Base-by-base conservation (phyloP, 768 basidiomycete genomes). In the Pleurotus ostreatus region DNA sequence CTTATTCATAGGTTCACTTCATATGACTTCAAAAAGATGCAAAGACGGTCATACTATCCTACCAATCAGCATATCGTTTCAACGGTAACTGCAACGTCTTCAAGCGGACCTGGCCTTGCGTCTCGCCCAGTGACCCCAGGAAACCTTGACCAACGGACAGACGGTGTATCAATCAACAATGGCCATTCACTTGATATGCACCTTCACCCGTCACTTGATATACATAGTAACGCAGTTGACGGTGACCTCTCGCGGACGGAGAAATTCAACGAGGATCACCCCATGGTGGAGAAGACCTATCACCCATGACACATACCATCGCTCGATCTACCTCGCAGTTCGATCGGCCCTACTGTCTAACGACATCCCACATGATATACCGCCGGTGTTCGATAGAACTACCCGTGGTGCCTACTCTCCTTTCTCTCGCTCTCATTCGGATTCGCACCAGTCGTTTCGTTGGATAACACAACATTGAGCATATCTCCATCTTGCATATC, bases 1-100 rank as follows among this genome's bases (percentile, higher is more conserved):
- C 48, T 26, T 6, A 60, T 46, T 9, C 45, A 13, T 62, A 96
- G 94, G 70, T 97, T 97, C 70, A 87, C 88, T 13, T 79, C 88
- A 5, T 97, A 97, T 64, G 94, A 98, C 71, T 96, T 92, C 71
- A 88, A 87, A 72, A 89, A 87, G 71, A 94, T 91, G 85, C 85
- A 88, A 65, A 84, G 94, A 38, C 87, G 91, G 60, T 92, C 92
- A 18, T 95, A 97, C 66, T 96, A 93, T 69, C 90, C 90, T 8
- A 84, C 87, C 49, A 92, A 89, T 67, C 90, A 89, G 60, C 84
- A 87, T 3, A 75, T 84, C 54, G 77, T 81, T 11, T 81, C 86
- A 26, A 91, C 89, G 4, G 88, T 84, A 13, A 89, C 88, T 0
- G 86, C 81, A 2, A 89, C 89, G 20, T 86, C 88, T 1, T 84